phyloP scores from a whole-genome alignment of 2,329 filamentous ascomycete genomes.

The Diaporthe citriasiana region DNA sequence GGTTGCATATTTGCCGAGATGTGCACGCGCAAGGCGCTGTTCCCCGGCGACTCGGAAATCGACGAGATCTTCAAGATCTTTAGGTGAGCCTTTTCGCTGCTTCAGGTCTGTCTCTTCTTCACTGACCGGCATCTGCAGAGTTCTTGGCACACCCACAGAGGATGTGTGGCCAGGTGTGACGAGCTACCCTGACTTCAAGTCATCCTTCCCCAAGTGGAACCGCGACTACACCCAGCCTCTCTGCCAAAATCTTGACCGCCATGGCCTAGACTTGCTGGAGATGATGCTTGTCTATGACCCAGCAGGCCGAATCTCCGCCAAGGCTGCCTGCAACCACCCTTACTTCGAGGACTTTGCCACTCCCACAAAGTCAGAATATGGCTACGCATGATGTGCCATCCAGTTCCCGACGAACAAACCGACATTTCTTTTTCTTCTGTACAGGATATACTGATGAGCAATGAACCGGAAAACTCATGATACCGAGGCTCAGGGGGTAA shows the following conservation, averaged over 20 bases:
- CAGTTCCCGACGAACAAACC: not conserved
- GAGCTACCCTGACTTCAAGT: constrained; percentile 90
- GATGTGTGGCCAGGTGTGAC: constrained; percentile 87
- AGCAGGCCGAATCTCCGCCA: constrained; percentile 85
- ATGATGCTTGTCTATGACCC: constrained; percentile 86
- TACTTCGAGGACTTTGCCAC: constrained; percentile 72
- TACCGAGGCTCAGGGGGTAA: constrained; percentile 33
- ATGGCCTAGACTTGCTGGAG: constrained; percentile 75
- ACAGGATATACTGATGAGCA: constrained; percentile 43
- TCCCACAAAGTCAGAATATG: constrained; percentile 47
- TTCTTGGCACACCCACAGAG: constrained; percentile 86
- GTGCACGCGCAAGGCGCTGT: constrained; percentile 90
- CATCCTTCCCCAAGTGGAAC: constrained; percentile 89
- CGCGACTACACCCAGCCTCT: constrained; percentile 75
- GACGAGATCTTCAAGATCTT: constrained; percentile 97
- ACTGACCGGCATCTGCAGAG: constrained; percentile 55
- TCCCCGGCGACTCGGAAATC: constrained; percentile 91
- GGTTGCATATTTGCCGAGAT: constrained; percentile 94
- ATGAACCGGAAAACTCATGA: constrained; percentile 40
- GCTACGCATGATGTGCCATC: constrained; percentile 49
- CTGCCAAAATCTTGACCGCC: constrained; percentile 78
- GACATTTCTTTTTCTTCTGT: constrained; percentile 35
- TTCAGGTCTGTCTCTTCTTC: constrained; percentile 1
- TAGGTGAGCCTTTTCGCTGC: constrained; percentile 65
- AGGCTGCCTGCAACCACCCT: constrained; percentile 86